phyloP scores from a whole-genome alignment of 2,329 filamentous ascomycete genomes.

The Geoglossum cookeanum region DNA sequence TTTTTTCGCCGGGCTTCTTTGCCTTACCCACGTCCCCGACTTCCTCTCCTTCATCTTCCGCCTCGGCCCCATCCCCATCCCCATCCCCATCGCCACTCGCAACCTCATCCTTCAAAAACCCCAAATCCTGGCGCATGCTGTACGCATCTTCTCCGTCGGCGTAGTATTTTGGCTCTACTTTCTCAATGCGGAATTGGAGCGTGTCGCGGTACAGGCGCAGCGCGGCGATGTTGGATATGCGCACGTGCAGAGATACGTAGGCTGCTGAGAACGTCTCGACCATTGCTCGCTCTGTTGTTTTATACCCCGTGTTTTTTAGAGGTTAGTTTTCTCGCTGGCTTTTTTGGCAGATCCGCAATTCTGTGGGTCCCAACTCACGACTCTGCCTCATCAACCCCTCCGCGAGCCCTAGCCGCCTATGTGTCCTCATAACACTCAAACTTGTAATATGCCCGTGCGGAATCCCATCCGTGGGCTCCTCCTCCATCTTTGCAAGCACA shows the following conservation, averaged over 20 bases:
- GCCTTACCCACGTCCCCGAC: conserved; percentile 19
- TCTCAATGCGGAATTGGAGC: conserved; percentile 72
- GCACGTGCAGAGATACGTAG: conserved; percentile 92
- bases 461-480: conserved; percentile 79
- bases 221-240: conserved; percentile 80
- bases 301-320: not conserved
- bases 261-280: conserved; percentile 79
- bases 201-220: conserved; percentile 86
- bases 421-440: conserved; percentile 89
- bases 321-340: not conserved
- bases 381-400: conserved; percentile 97
- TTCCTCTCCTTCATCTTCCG: conserved; percentile 23
- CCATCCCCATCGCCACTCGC: conserved; percentile 24
- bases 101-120: conserved; percentile 32
- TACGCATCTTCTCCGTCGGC: conserved; percentile 94
- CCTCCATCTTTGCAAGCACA: conserved; percentile 99
- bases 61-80: conserved; percentile 15
- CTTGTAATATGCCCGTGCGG: conserved; percentile 94
- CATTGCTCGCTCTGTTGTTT: conserved; percentile 65
- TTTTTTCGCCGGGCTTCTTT: conserved; percentile 27
- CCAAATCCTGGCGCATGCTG: conserved; percentile 77
- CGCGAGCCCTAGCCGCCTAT: conserved; percentile 74
- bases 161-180: conserved; percentile 80
- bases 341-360: too few species aligned
- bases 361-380: conserved; percentile 39